Percentiles rank a stretch among this genome's conserved stretches.
Conservation (phyloP, 345 rosid species). For the Draba incana region DNA sequence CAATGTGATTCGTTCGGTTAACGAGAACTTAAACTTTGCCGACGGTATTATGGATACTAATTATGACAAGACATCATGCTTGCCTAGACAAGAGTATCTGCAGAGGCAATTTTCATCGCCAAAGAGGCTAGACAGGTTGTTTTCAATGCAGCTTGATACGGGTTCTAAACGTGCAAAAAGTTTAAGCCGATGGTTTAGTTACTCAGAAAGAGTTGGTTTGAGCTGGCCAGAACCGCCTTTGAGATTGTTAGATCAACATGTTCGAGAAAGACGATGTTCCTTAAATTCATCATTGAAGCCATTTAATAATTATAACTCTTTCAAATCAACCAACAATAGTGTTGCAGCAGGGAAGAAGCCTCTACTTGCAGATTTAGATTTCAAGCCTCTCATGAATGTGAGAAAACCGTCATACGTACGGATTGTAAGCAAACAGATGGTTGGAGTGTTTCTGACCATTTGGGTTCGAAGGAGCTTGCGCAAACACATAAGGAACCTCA, state of each 20-base stretch:
- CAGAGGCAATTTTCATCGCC: constrained; percentile 57
- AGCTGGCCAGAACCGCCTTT: constrained; percentile 87
- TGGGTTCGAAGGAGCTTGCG: constrained; percentile 94
- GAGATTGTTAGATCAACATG: constrained; percentile 57
- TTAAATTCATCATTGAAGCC: constrained; percentile 44
- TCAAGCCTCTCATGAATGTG: constrained; percentile 58
- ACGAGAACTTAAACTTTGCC: neutral
- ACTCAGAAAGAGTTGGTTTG: constrained; percentile 66
- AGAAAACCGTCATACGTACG: constrained; percentile 71
- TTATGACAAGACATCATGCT: constrained; percentile 37
- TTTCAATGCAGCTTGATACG: constrained; percentile 49
- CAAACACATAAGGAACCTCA: constrained; percentile 74
- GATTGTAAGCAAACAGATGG: constrained; percentile 95
- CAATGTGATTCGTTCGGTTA: constrained; percentile 47
- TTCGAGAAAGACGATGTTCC: constrained; percentile 57
- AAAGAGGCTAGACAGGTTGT: constrained; percentile 59
- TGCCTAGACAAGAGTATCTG: constrained; percentile 46
- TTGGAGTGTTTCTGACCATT: constrained; percentile 79
- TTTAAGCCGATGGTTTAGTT: constrained; percentile 48
- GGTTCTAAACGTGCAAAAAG: constrained; percentile 52
- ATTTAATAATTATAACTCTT: constrained; percentile 34
- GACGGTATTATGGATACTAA: constrained; percentile 27
- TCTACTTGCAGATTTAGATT: constrained; percentile 28
- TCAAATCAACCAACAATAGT: constrained; percentile 11
- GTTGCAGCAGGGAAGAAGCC: constrained; percentile 24